phyloP scores from a whole-genome alignment of 2,329 filamentous ascomycete species.

The Coniochaeta prunicola region DNA sequence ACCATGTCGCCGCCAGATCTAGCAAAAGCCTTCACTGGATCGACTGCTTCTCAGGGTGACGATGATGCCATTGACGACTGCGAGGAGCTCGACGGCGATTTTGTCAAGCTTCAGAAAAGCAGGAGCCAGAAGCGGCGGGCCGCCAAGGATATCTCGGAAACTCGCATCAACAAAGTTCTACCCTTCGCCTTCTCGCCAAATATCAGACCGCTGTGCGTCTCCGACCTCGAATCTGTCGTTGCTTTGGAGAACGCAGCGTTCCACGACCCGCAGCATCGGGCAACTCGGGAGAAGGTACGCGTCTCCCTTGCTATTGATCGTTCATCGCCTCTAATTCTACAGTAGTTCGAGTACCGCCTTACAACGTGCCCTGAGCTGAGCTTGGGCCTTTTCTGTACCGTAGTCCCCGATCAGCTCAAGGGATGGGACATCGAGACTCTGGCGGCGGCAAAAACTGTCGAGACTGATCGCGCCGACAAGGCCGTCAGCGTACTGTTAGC shows the following conservation, averaged over 20 bases:
- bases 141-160: slow-evolving; percentile 22
- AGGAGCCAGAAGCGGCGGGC: slow-evolving; percentile 31
- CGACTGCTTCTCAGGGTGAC: background rate
- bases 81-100: slow-evolving; percentile 22
- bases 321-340: background rate
- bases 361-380: slow-evolving; percentile 67
- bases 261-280: slow-evolving; percentile 38
- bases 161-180: slow-evolving; percentile 33
- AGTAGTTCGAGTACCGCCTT: slow-evolving; percentile 71
- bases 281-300: slow-evolving; percentile 45
- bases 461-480: slow-evolving; percentile 50
- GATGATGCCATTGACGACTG: slow-evolving; percentile 19
- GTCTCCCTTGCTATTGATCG: background rate
- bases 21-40: background rate
- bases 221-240: slow-evolving; percentile 54
- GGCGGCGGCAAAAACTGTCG: slow-evolving; percentile 46
- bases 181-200: slow-evolving; percentile 63
- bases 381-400: slow-evolving; percentile 71
- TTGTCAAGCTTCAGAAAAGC: slow-evolving; percentile 27
- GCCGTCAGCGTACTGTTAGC: slow-evolving; percentile 59
- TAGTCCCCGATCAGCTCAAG: slow-evolving; percentile 36
- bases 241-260: slow-evolving; percentile 50
- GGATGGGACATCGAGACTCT: slow-evolving; percentile 46
- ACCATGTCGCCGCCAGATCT: slow-evolving; percentile 6
- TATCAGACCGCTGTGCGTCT: slow-evolving; percentile 62